These are phyloP conservation scores for Claviceps cyperi DNA, from an alignment of 2,329 filamentous ascomycete genomes.

Conservation along the genomic window DNA sequence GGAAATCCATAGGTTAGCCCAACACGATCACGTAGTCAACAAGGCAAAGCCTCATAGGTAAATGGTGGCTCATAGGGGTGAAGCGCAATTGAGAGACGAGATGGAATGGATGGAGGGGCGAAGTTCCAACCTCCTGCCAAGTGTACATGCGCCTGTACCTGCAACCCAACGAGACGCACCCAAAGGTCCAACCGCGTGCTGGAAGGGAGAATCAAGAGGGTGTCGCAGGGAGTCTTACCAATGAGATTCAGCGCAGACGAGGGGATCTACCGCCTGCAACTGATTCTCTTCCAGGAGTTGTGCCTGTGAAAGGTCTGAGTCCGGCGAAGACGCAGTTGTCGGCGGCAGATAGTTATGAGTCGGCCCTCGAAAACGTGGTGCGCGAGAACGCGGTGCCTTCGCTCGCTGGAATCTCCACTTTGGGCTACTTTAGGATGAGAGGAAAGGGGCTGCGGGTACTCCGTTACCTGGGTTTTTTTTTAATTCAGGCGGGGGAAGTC, in stretches of 20 bases:
- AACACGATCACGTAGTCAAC: constrained; percentile 1
- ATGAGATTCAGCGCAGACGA: constrained; percentile 51
- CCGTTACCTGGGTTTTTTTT: constrained; percentile 2
- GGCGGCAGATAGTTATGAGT: constrained; percentile 6
- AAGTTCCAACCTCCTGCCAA: background rate
- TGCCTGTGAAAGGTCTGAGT: constrained; percentile 11
- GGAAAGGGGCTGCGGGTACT: constrained; percentile 9
- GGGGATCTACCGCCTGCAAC: constrained; percentile 40
- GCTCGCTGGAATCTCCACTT: constrained; percentile 11
- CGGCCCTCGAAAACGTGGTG: constrained; percentile 6
- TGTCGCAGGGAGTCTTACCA: constrained; percentile 25
- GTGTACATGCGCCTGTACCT: background rate
- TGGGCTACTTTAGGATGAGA: background rate
- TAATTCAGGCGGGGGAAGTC: background rate
- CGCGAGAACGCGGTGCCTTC: constrained; percentile 20
- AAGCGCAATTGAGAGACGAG: background rate
- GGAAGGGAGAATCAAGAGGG: background rate
- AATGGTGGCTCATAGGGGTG: background rate
- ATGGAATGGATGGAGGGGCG: background rate
- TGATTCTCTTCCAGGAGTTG: constrained; percentile 30
- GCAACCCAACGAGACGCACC: background rate
- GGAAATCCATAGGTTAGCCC: constrained; percentile 12
- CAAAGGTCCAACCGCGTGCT: background rate
- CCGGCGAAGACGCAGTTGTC: constrained; percentile 9
- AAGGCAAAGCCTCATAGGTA: background rate